Conservation (phyloP, 2,329 filamentous ascomycete species). For the Alternaria atra region DNA sequence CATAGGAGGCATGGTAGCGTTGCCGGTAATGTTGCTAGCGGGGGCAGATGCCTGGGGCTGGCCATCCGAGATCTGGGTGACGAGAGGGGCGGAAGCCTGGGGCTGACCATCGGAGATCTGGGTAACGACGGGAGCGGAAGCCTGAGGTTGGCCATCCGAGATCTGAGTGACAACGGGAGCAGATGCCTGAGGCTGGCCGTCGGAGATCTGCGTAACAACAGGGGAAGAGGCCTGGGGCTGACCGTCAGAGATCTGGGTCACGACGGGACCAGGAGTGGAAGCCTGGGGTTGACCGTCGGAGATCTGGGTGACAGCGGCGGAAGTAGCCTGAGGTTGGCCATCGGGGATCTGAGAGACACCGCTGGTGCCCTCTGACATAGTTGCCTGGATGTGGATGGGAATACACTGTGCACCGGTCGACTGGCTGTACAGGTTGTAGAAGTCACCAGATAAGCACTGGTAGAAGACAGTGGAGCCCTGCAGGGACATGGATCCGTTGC, state of each 20-base stretch:
- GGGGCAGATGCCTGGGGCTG: conserved; percentile 27
- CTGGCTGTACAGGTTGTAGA: conserved; percentile 85
- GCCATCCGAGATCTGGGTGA: conserved; percentile 41
- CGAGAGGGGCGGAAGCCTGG: conserved; percentile 19
- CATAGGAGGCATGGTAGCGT: conserved; percentile 20
- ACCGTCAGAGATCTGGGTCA: conserved; percentile 42
- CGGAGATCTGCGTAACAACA: conserved; percentile 39
- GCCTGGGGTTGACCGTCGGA: conserved; percentile 36
- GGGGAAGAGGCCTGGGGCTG: conserved; percentile 35
- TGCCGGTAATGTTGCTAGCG: conserved; percentile 19
- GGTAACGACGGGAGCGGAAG: conserved; percentile 26
- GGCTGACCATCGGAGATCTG: conserved; percentile 40
- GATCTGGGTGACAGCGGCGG: conserved; percentile 34
- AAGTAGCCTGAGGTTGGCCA: conserved; percentile 38
- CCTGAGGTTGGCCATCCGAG: conserved; percentile 36
- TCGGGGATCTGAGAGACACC: conserved; percentile 42
- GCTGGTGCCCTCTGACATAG: conserved; percentile 11
- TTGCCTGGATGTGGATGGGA: conserved; percentile 43
- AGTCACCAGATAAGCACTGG: conserved; percentile 75
- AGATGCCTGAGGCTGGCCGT: conserved; percentile 38
- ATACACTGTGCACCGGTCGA: conserved; percentile 74
- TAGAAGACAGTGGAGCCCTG: conserved; percentile 71
- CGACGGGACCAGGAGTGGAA: conserved; percentile 14
- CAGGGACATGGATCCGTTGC: conserved; percentile 73
- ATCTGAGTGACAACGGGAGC: conserved; percentile 30